A percentile compares a stretch with the other conserved stretches of the same genome.
phyloP scores from a whole-genome alignment of 1,284 basidiomycete genomes.

The Puccinia hordei region DNA sequence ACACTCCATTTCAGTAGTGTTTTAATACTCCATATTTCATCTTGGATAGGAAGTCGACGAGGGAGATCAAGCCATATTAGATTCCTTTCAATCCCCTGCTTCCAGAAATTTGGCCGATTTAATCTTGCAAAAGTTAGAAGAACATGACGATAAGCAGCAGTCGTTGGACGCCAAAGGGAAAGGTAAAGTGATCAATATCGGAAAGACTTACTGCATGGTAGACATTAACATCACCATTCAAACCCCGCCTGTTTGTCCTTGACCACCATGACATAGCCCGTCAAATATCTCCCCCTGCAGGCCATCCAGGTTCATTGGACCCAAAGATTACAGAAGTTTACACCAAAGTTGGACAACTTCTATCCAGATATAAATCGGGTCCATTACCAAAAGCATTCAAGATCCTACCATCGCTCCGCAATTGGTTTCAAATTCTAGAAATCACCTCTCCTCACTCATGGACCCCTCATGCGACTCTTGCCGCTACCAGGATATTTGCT shows the following conservation, averaged over 20 bases:
- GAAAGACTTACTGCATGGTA: slow-evolving; percentile 53
- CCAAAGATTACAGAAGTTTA: slow-evolving; percentile 96
- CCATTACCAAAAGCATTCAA: slow-evolving; percentile 97
- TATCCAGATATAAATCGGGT: slow-evolving; percentile 91
- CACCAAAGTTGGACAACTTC: slow-evolving; percentile 82
- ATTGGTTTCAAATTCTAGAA: slow-evolving; percentile 94
- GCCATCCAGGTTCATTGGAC: slow-evolving; percentile 64
- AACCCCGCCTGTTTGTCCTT: slow-evolving; percentile 18
- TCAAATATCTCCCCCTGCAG: slow-evolving; percentile 1
- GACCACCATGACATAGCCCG: slow-evolving; percentile 20
- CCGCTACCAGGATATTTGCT: slow-evolving; percentile 92
- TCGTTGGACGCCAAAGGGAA: slow-evolving; percentile 20
- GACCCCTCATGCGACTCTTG: slow-evolving; percentile 92
- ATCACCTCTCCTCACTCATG: slow-evolving; percentile 88
- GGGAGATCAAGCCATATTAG: slow-evolving; percentile 78
- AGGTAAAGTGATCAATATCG: slow-evolving; percentile 61
- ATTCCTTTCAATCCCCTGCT: slow-evolving; percentile 73
- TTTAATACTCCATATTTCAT: no score
- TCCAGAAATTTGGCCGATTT: slow-evolving; percentile 88
- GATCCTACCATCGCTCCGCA: slow-evolving; percentile 90
- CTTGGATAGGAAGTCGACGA: slow-evolving; percentile 77
- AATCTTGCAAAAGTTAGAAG: slow-evolving; percentile 86
- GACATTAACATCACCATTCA: slow-evolving; percentile 59
- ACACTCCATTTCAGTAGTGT: no score
- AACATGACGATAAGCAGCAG: slow-evolving; percentile 62